Conservation (phyloP, 75 land plant genomes). For the Pinus albicaulis region DNA sequence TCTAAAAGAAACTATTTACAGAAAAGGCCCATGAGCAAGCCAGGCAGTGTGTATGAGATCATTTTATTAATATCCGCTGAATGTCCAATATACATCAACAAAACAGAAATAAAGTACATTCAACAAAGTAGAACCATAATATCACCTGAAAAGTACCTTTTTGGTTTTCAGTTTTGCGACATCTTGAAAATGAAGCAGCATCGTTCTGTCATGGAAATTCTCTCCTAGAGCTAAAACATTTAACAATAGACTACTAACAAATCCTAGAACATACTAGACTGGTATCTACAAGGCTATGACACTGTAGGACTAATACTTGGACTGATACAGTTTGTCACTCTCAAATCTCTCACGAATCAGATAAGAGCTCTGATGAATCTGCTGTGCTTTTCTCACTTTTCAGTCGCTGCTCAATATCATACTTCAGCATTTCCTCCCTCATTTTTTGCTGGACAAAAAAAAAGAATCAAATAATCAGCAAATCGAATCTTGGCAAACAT, state of each 20-base stretch:
- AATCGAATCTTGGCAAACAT: background rate
- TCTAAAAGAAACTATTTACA: background rate
- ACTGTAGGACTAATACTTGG: background rate
- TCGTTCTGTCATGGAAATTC: conserved; percentile 15
- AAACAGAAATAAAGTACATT: background rate
- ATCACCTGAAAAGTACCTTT: conserved; percentile 18
- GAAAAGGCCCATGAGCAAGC: background rate
- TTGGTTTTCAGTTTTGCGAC: conserved; percentile 38
- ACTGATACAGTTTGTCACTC: background rate
- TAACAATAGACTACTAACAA: background rate
- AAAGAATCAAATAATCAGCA: background rate
- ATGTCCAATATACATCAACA: too few species aligned
- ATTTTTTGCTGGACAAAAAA: conserved; percentile 8
- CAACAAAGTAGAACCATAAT: background rate
- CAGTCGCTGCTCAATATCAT: background rate
- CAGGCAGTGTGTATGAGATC: too few species aligned
- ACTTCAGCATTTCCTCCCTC: conserved; percentile 1
- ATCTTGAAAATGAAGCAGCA: conserved; percentile 47
- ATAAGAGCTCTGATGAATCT: conserved; percentile 13
- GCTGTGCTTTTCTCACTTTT: background rate
- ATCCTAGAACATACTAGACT: background rate
- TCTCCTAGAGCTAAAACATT: background rate
- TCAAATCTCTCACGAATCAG: conserved; percentile 13
- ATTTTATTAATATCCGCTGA: too few species aligned
- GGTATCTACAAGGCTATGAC: background rate